Conservation (phyloP, 2,329 filamentous ascomycete species). For the Nothopassalora personata region DNA sequence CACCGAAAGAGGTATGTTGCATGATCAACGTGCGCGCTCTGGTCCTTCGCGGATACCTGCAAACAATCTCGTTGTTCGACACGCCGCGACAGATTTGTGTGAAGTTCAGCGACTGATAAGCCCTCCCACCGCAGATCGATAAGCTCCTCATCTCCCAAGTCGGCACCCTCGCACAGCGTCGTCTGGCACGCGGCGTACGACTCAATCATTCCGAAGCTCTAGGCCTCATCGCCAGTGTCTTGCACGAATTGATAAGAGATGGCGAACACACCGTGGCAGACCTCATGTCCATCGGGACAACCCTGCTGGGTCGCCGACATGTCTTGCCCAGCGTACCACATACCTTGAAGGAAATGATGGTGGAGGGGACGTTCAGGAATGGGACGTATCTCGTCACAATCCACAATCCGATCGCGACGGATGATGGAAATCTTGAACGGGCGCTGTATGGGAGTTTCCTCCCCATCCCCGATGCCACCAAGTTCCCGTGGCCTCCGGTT, state of each 20-base stretch:
- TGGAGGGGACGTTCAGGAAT: slow-evolving; percentile 86
- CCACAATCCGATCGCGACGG: slow-evolving; percentile 82
- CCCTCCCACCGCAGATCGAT: slow-evolving; percentile 62
- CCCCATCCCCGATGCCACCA: slow-evolving; percentile 59
- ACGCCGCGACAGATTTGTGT: not conserved
- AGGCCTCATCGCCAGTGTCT: slow-evolving; percentile 76
- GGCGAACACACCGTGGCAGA: slow-evolving; percentile 86
- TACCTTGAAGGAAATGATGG: slow-evolving; percentile 78
- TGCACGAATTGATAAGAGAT: slow-evolving; percentile 97
- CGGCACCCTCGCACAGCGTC: slow-evolving; percentile 77
- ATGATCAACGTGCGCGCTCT: not conserved
- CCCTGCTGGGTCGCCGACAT: slow-evolving; percentile 88
- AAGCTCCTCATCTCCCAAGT: slow-evolving; percentile 92
- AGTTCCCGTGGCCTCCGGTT: slow-evolving; percentile 53
- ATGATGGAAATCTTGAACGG: slow-evolving; percentile 74
- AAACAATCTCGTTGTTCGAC: not conserved
- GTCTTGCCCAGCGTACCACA: slow-evolving; percentile 76
- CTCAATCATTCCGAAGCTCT: slow-evolving; percentile 87
- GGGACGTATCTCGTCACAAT: slow-evolving; percentile 94
- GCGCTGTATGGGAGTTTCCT: slow-evolving; percentile 90
- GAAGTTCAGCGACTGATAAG: slow-evolving; percentile 1
- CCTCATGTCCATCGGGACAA: slow-evolving; percentile 85
- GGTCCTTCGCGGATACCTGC: not conserved
- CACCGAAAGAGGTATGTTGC: slow-evolving; percentile 31
- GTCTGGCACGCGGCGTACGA: slow-evolving; percentile 79